These are phyloP conservation scores for Sclerotinia borealis DNA, from an alignment of 2,329 filamentous ascomycete species.

Conservation along the genomic window DNA sequence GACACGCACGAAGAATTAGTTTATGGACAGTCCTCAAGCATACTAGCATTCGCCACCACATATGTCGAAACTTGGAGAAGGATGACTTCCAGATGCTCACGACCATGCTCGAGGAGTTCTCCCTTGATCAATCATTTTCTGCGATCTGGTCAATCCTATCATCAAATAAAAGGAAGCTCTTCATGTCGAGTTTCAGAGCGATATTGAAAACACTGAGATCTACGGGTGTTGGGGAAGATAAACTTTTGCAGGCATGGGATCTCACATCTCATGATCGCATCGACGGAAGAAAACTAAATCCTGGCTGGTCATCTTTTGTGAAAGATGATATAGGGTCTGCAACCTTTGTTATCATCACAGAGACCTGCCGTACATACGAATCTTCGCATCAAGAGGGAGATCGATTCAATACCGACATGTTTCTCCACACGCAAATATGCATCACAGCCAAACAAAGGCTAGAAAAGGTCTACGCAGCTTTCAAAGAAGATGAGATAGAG, in stretches of 20 bases:
- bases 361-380: neutral
- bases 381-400: no score
- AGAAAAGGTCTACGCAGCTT: no score
- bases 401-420: neutral
- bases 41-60: neutral
- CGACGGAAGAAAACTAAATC: constrained; percentile 14
- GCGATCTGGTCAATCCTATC: neutral
- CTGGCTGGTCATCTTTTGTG: constrained; percentile 21
- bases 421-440: neutral
- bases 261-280: neutral
- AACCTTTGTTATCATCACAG: neutral
- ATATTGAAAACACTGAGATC: neutral
- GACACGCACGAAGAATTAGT: constrained; percentile 7
- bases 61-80: neutral
- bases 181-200: neutral
- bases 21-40: neutral
- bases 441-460: neutral
- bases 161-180: neutral
- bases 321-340: neutral
- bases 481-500: no score
- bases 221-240: neutral
- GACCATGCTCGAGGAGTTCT: no score
- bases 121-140: neutral
- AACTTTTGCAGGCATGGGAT: neutral
- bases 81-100: no score